Base-by-base conservation (phyloP, 1,139 yeast species). In the Saccharomyces pastorianus region DNA sequence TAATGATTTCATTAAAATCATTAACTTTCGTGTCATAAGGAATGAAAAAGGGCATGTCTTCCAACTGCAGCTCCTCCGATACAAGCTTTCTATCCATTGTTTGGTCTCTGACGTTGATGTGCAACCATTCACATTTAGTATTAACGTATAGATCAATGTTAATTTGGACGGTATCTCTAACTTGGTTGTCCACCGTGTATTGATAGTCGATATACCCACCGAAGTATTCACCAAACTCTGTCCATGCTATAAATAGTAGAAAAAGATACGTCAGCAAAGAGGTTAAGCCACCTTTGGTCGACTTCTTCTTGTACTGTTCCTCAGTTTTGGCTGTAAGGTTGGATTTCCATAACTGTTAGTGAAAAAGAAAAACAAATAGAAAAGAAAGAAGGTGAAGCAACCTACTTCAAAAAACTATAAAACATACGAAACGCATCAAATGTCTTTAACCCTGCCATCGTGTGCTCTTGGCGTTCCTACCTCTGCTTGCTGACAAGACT, bases 171-270 rank as follows among this genome's bases (percentile, higher is more conserved):
- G 79, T 79, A 51, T 81, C 80, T 49, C 80, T 77, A 9, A 89
- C 72, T n/a, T 73, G 72, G 53, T 80, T 80, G 61, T 85, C 89
- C 4, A 93, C 95, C 1, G 78, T 73, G 68, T 88, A 93, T 63
- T 85, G 88, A 60, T 85, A 88, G 62, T 84, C 90, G 17, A 87
- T 81, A 58, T 79, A 80, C 2, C 97, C 98, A 47, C 95, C 96
- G 56, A 91, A 74, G 67, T 78, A 88, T 7, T 88, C 86, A 7
- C 97, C 96, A 49, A 90, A 72, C 67, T 90, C 95, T 13, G 88
- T 80, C 89, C 96, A 90, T 13, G 88, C 70, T 48, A 91, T 74
- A 64, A 89, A 81, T 14, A 89, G 64, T 26, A 85, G 80, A 53
- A 82, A 76, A 27, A 86, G 62, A 25, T 78, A 75, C 9, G 91